These are phyloP conservation scores for Suillus discolor DNA, from an alignment of 768 basidiomycete species.

Conservation along the genomic window DNA sequence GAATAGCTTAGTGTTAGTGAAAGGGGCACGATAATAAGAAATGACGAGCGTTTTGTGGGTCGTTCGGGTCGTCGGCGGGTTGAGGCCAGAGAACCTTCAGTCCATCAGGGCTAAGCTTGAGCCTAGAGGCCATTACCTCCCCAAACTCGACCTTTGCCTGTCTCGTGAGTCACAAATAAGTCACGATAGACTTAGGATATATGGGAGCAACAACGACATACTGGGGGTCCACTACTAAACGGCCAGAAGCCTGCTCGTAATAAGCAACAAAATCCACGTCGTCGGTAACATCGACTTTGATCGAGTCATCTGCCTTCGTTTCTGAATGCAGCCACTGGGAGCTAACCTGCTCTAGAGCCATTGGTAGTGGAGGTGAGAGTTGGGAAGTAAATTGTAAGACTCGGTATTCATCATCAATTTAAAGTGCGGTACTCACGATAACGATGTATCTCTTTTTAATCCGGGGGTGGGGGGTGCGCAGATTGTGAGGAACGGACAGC, in stretches of 20 bases:
- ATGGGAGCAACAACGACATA: conserved; percentile 30
- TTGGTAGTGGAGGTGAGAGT: background rate
- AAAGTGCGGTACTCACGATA: background rate
- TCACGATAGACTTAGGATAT: too few relatives aligned
- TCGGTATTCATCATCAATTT: background rate
- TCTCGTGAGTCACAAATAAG: conserved; percentile 23
- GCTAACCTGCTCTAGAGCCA: background rate
- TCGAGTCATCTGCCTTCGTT: background rate
- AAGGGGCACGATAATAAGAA: background rate
- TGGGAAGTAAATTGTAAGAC: background rate
- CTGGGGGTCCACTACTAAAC: conserved; percentile 65
- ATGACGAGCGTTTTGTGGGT: conserved; percentile 53
- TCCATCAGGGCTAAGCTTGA: conserved; percentile 50
- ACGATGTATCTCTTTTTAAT: background rate
- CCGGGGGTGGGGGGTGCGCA: background rate
- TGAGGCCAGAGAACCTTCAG: conserved; percentile 58
- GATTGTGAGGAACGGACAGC: background rate
- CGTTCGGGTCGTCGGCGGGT: conserved; percentile 48
- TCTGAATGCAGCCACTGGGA: background rate
- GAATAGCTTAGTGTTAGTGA: background rate
- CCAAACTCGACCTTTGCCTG: conserved; percentile 55
- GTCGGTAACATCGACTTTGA: conserved; percentile 1
- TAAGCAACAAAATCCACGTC: conserved; percentile 42
- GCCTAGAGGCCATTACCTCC: conserved; percentile 41
- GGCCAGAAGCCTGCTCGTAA: conserved; percentile 58